Percentiles rank a stretch among this genome's conserved stretches.
phyloP scores from a whole-genome alignment of 768 basidiomycete species.

The Tulasnella sp. region DNA sequence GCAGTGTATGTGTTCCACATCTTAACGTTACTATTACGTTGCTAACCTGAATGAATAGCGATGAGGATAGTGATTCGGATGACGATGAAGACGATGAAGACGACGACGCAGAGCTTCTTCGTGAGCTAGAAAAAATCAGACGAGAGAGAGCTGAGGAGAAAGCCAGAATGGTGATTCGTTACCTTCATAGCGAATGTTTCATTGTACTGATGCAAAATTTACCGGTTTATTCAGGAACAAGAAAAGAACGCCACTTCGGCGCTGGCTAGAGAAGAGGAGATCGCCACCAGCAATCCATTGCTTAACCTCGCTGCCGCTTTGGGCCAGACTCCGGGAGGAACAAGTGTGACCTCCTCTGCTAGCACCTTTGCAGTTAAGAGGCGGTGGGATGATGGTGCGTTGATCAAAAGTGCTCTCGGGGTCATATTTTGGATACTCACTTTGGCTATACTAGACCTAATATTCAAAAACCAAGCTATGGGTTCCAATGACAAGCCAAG shows the following conservation, averaged over 20 bases:
- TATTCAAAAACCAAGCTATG: conserved; percentile 97
- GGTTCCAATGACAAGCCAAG: conserved; percentile 43
- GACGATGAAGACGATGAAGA: conserved; percentile 61
- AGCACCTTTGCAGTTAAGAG: conserved; percentile 85
- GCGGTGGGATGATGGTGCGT: conserved; percentile 87
- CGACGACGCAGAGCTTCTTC: conserved; percentile 83
- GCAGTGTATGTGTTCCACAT: neutral
- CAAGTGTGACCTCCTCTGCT: conserved; percentile 46
- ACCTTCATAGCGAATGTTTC: neutral
- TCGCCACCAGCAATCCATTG: conserved; percentile 78
- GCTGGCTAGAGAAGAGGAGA: conserved; percentile 55
- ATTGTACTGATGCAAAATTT: neutral
- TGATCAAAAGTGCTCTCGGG: conserved; percentile 11
- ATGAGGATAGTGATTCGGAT: conserved; percentile 39
- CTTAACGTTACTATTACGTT: neutral
- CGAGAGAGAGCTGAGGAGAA: conserved; percentile 91
- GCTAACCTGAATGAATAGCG: conserved; percentile 21
- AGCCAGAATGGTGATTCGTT: conserved; percentile 35
- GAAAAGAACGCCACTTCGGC: conserved; percentile 50
- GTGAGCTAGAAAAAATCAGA: conserved; percentile 98
- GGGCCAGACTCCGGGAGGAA: conserved; percentile 56
- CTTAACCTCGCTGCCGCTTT: conserved; percentile 85
- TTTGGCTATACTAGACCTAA: conserved; percentile 47
- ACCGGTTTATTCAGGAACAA: conserved; percentile 37
- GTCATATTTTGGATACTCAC: conserved; percentile 4